Conservation (phyloP, 768 basidiomycete species). For the Trametes coccinea region DNA sequence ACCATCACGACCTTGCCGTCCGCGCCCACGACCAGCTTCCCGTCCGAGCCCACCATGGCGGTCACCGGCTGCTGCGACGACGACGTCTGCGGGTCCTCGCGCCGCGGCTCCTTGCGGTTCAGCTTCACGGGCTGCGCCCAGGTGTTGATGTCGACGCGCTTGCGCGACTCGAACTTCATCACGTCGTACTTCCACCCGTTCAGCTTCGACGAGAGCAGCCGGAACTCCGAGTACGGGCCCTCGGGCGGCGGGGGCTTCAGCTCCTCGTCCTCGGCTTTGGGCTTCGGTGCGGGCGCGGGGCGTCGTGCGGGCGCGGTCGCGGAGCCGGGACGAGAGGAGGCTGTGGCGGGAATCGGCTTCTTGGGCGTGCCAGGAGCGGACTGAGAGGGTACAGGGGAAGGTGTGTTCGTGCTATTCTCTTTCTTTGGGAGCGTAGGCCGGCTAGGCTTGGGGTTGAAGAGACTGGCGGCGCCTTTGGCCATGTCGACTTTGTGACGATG, state of each 20-base stretch:
- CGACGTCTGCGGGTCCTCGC: conserved; percentile 41
- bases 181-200: conserved; percentile 92
- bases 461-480: conserved; percentile 26
- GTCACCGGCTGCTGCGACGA: conserved; percentile 53
- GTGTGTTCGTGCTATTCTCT: conserved; percentile 9
- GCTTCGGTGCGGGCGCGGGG: conserved; percentile 14
- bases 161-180: conserved; percentile 85
- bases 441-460: conserved; percentile 70
- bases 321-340: not conserved
- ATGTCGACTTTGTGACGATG: conserved; percentile 1
- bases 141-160: conserved; percentile 62
- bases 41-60: conserved; percentile 81
- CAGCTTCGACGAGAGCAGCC: conserved; percentile 74
- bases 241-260: conserved; percentile 54
- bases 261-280: conserved; percentile 45
- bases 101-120: conserved; percentile 80
- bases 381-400: conserved; percentile 18
- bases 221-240: conserved; percentile 72
- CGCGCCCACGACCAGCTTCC: conserved; percentile 76
- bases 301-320: conserved; percentile 2
- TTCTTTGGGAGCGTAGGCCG: conserved; percentile 39
- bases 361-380: conserved; percentile 20
- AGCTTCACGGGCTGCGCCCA: conserved; percentile 82
- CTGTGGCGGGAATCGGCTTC: conserved; percentile 6
- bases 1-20: conserved; percentile 83